These are phyloP conservation scores for Larix kaempferi DNA, from an alignment of 75 land plant genomes.

Conservation along the genomic window DNA sequence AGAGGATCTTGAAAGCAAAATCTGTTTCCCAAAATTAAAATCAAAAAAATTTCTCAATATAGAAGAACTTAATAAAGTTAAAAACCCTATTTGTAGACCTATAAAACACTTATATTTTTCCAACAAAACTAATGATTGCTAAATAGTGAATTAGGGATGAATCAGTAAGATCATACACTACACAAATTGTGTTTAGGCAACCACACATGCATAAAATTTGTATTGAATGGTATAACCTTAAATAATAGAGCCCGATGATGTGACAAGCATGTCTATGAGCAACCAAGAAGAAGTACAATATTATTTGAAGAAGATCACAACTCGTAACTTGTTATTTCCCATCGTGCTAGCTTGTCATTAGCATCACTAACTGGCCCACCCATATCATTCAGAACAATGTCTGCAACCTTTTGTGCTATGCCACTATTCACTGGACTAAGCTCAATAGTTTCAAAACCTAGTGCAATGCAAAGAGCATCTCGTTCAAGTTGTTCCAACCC, in stretches of 20 bases:
- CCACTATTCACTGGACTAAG: conserved; percentile 16
- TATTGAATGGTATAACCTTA: conserved; percentile 42
- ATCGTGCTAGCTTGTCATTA: conserved; percentile 56
- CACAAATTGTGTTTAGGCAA: not conserved
- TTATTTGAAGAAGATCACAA: conserved; percentile 58
- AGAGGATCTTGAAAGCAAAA: too few relatives aligned
- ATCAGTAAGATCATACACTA: not conserved
- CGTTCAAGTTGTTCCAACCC: conserved; percentile 57
- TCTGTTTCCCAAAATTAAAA: too few relatives aligned
- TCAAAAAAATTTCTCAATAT: too few relatives aligned
- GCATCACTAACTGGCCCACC: conserved; percentile 79
- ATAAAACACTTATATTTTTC: too few relatives aligned
- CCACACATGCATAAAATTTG: not conserved
- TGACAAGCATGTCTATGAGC: conserved; percentile 55
- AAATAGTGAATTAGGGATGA: not conserved
- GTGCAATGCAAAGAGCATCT: conserved; percentile 47
- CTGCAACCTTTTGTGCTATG: conserved; percentile 64
- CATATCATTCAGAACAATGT: conserved; percentile 66
- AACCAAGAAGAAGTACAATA: conserved; percentile 68
- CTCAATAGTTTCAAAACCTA: conserved; percentile 32
- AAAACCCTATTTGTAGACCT: too few relatives aligned
- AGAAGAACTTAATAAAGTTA: too few relatives aligned
- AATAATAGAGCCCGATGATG: conserved; percentile 86
- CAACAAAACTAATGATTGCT: not conserved
- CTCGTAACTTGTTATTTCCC: conserved; percentile 63